These are phyloP conservation scores for Sedum album DNA, from an alignment of 164 flowering plant species.

Conservation along the genomic window DNA sequence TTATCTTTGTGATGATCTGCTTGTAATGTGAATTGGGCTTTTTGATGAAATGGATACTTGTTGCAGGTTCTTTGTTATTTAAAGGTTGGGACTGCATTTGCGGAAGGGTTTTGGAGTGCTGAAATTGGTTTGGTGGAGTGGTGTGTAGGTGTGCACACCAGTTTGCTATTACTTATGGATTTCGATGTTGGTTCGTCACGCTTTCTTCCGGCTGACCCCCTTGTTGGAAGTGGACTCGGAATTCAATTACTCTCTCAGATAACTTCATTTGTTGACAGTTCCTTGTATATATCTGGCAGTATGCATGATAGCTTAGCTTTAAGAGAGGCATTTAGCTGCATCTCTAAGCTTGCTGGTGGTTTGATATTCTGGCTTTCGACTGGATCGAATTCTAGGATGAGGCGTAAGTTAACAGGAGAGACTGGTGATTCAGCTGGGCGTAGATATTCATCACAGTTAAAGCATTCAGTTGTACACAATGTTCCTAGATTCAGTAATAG, in stretches of 20 bases:
- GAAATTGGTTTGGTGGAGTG: constrained; percentile 1
- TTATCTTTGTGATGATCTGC: no score
- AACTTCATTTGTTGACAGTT: constrained; percentile 33
- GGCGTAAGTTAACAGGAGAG: constrained; percentile 17
- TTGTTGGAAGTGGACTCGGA: no score
- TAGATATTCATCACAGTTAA: constrained; percentile 22
- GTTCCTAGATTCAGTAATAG: constrained; percentile 20
- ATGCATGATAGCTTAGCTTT: constrained; percentile 51
- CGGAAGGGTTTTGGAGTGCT: neutral
- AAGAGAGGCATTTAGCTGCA: constrained; percentile 51
- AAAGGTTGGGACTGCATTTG: no score
- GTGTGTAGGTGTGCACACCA: constrained; percentile 21
- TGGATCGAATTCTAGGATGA: constrained; percentile 19
- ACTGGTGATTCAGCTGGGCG: constrained; percentile 17
- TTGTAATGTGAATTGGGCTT: no score
- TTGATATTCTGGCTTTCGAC: constrained; percentile 34
- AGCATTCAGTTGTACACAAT: constrained; percentile 20
- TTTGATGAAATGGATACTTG: no score
- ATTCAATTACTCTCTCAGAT: constrained; percentile 32
- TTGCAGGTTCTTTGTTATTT: neutral
- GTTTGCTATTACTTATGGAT: constrained; percentile 41
- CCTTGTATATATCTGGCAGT: constrained; percentile 20
- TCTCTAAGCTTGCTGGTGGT: constrained; percentile 61
- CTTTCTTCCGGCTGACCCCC: no score
- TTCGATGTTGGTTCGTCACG: constrained; percentile 38